Base-by-base conservation (phyloP, 257 asterid species). In the Petrea volubilis region DNA sequence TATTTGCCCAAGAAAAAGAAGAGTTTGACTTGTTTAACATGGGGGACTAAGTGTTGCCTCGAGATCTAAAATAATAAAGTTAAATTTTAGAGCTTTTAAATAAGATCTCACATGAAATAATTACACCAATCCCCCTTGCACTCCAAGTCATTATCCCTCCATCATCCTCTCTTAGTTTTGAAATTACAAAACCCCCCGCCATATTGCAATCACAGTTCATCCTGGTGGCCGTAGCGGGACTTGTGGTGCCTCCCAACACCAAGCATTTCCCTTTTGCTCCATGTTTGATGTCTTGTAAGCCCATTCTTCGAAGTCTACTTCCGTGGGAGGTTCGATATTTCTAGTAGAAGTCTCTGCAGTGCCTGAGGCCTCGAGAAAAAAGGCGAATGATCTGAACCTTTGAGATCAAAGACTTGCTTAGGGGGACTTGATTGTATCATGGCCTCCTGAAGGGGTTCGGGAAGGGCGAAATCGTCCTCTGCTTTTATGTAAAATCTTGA, bases 301-400 rank as follows among this genome's bases (percentile, higher is more conserved):
- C 28, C 67, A 6, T 13, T 50, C 24, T 9, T 12, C 33, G 6
- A 13, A 27, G 15, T 58, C 29, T 60, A 78, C 61, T 15, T 29
- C 56, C 47, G 59, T 9, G 74, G 58, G 43, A 65, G 47, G 53
- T 74, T 67, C 4, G 80, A 82, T 71, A 81, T 76, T 62, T 86
- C 80, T 55, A 81, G 27, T 4, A 83, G 83, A 31, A 86, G 55
- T 71, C 78, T 81, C 68, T 74, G 81, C 33, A 86, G 76, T 5
- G 85, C 81, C 61, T 79, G 91, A 77, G 89, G 91, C 82, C 72
- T 83, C 0, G 91, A 86, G 74, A 86, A 67, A 60, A 86, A 86
- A 9, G 91, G 91, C 33, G 89, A 83, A 65, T 86, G 91, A 63
- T 86, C 91, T 2, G 89, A 72, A 2, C 88, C 88, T 64, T 79